Evolutionary conservation across 148 eudicot genomes (phyloP).

Genomic region (Diospyros lotus): DNA sequence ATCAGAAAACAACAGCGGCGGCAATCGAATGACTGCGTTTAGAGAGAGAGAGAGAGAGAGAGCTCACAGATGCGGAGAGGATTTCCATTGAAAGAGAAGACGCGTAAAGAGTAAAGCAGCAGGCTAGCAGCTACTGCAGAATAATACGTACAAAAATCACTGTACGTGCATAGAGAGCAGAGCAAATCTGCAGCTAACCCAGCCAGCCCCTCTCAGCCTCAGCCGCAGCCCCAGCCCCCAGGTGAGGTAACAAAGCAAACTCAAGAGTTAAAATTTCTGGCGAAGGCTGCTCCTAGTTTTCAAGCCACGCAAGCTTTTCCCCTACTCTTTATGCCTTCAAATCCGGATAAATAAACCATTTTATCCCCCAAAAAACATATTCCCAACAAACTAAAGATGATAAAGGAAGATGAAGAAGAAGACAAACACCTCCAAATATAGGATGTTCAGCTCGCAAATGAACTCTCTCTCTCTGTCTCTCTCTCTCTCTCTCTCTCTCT

Average conservation of each 20-base stretch:
- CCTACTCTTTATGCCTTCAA: too few species aligned
- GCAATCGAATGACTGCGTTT: neutral
- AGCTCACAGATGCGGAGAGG: slow-evolving; percentile 10
- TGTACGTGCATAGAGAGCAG: neutral
- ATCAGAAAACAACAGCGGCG: neutral
- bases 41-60: slow-evolving; percentile 14
- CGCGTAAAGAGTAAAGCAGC: neutral
- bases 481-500: neutral
- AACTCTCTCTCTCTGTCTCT: neutral
- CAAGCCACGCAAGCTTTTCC: neutral
- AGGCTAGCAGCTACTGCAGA: neutral
- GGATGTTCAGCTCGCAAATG: neutral
- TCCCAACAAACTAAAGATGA: neutral
- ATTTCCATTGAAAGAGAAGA: slow-evolving; percentile 2
- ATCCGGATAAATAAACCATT: too few species aligned
- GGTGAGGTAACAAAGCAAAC: neutral
- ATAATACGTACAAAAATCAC: too few species aligned
- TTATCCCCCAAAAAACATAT: too few species aligned
- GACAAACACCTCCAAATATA: neutral
- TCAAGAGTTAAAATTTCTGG: too few species aligned
- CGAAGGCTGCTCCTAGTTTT: neutral
- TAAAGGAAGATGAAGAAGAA: neutral
- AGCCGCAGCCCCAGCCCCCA: neutral
- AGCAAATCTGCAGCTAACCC: slow-evolving; percentile 8
- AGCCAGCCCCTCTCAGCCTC: neutral